Conservation (phyloP, 257 asterid species). For the Nicotiana sylvestris region DNA sequence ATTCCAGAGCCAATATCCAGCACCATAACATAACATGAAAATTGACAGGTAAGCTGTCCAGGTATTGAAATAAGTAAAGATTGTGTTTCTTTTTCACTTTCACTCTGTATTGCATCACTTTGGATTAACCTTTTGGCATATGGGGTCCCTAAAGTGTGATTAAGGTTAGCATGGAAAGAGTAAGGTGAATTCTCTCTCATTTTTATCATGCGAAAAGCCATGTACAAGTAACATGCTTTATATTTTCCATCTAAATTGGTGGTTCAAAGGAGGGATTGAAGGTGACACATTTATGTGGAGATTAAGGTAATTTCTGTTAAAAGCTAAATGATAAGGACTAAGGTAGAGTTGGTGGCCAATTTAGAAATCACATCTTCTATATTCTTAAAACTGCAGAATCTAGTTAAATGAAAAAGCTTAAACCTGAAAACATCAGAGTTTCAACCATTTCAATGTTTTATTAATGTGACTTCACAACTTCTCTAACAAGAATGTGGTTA, state of each 20-base stretch:
- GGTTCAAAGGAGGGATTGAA: background rate
- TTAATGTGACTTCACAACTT: background rate
- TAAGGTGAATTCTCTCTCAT: background rate
- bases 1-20: conserved; percentile 7
- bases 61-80: background rate
- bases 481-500: conserved; percentile 2
- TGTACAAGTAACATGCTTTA: background rate
- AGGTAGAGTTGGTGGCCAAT: background rate
- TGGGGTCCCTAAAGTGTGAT: background rate
- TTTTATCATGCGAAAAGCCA: background rate
- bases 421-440: background rate
- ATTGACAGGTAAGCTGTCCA: background rate
- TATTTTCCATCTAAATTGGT: background rate
- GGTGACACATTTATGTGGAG: background rate
- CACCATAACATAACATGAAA: background rate
- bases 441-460: background rate
- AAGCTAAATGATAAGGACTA: background rate
- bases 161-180: background rate
- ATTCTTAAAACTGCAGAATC: background rate
- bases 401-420: background rate
- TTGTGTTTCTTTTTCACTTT: background rate
- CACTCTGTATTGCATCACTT: background rate
- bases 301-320: background rate
- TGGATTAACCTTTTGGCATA: background rate
- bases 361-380: background rate